phyloP scores from a whole-genome alignment of 2,329 filamentous ascomycete species.

The Thermothelomyces thermophilus region DNA sequence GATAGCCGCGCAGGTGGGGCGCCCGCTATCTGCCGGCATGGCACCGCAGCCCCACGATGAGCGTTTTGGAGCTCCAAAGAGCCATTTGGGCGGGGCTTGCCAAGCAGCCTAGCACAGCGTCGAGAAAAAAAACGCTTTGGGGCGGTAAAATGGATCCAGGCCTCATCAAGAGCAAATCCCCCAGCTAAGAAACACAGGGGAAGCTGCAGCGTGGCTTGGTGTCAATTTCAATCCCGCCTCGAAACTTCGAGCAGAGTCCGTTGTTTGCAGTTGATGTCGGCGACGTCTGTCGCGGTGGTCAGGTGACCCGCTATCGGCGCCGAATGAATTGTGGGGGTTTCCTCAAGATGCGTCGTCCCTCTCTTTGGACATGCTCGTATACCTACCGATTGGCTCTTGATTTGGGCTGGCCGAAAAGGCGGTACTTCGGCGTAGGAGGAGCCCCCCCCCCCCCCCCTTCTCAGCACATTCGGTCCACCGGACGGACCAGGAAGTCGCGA shows the following conservation, averaged over 20 bases:
- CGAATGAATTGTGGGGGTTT: background rate
- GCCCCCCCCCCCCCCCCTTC: too few relatives aligned
- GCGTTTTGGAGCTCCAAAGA: background rate
- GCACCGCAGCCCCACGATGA: conserved; percentile 9
- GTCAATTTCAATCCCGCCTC: conserved; percentile 2
- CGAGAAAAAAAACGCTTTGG: too few relatives aligned
- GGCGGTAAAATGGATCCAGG: background rate
- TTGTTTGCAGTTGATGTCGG: conserved; percentile 20
- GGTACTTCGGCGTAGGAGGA: background rate
- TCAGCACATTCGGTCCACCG: background rate
- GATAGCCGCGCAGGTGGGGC: conserved; percentile 24
- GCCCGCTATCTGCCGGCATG: conserved; percentile 14
- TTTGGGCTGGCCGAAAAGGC: background rate
- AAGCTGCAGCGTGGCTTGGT: background rate
- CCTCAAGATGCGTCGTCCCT: background rate
- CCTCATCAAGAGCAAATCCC: background rate
- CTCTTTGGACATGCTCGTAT: background rate
- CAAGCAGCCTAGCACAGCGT: too few relatives aligned
- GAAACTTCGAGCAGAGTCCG: background rate
- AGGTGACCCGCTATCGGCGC: conserved; percentile 1
- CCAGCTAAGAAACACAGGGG: conserved; percentile 7
- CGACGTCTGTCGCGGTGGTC: conserved; percentile 5
- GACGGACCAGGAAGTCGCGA: background rate
- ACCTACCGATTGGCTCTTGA: background rate
- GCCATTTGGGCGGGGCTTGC: background rate